phyloP scores from a whole-genome alignment of 768 basidiomycete species.

The Boletus bicolor region DNA sequence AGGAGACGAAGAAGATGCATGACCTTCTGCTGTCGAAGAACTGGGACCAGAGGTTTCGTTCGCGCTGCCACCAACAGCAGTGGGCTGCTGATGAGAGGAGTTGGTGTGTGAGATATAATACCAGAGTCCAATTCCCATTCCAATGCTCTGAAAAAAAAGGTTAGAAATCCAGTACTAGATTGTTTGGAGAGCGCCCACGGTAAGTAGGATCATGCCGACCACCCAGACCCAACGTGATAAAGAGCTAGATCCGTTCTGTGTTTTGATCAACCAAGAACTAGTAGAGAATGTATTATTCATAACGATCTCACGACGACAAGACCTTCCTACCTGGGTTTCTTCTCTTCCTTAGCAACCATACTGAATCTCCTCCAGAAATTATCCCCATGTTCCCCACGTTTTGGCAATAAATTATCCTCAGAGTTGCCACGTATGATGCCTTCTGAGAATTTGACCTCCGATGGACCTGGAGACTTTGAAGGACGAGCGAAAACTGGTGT shows the following conservation, averaged over 20 bases:
- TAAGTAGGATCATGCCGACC: conserved; percentile 54
- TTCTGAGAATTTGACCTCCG: conserved; percentile 48
- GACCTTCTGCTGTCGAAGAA: conserved; percentile 12
- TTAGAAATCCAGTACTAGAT: not conserved
- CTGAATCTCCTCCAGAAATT: conserved; percentile 88
- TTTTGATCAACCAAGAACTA: conserved; percentile 70
- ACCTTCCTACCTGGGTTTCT: conserved; percentile 43
- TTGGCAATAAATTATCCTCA: conserved; percentile 66
- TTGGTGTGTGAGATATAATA: conserved; percentile 55
- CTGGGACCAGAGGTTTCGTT: conserved; percentile 35
- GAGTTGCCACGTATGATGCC: conserved; percentile 64
- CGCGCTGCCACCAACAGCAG: conserved; percentile 61
- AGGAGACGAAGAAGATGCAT: conserved; percentile 24
- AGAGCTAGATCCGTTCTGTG: conserved; percentile 47
- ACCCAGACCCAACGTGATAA: conserved; percentile 71
- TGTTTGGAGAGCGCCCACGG: conserved; percentile 36
- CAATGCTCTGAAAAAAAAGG: conserved; percentile 39
- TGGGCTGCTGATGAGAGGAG: conserved; percentile 50
- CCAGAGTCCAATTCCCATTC: conserved; percentile 56
- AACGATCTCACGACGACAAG: not conserved
- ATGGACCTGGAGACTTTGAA: conserved; percentile 32
- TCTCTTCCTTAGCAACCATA: conserved; percentile 73
- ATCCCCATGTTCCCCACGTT: conserved; percentile 70
- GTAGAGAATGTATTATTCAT: conserved; percentile 22
- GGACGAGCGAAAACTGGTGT: conserved; percentile 75